Evolutionary conservation across 2,329 filamentous ascomycete species (phyloP).

Genomic region (Gnomoniopsis sp.): DNA sequence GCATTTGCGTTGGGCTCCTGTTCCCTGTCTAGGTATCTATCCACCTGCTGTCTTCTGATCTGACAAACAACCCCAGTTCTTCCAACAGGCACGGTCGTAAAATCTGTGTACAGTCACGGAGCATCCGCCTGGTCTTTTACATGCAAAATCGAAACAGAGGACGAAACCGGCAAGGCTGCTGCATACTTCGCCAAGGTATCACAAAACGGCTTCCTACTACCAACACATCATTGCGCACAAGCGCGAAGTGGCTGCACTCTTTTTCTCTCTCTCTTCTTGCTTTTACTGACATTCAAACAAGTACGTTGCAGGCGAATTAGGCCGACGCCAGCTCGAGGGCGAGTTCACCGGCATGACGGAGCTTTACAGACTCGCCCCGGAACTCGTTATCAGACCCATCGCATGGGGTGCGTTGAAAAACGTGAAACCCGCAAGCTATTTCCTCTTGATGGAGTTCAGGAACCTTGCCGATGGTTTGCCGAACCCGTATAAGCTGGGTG

Average conservation of each 20-base stretch:
- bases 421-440: constrained; percentile 21
- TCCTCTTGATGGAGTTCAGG: constrained; percentile 29
- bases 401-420: constrained; percentile 24
- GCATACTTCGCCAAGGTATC: neutral
- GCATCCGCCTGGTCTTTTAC: constrained; percentile 14
- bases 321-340: neutral
- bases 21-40: no score
- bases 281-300: neutral
- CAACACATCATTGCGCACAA: no score
- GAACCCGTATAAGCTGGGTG: constrained; percentile 16
- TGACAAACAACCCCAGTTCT: no score
- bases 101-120: constrained; percentile 11
- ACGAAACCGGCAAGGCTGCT: neutral
- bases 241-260: no score
- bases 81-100: constrained; percentile 4
- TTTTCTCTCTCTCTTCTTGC: neutral
- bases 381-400: constrained; percentile 27
- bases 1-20: neutral
- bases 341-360: constrained; percentile 30
- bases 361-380: constrained; percentile 25
- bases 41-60: no score
- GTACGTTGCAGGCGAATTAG: constrained; percentile 4
- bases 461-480: constrained; percentile 24
- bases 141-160: neutral
- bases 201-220: no score